Conservation (phyloP, 1,139 yeast genomes). For the Diutina scorzettiae region DNA sequence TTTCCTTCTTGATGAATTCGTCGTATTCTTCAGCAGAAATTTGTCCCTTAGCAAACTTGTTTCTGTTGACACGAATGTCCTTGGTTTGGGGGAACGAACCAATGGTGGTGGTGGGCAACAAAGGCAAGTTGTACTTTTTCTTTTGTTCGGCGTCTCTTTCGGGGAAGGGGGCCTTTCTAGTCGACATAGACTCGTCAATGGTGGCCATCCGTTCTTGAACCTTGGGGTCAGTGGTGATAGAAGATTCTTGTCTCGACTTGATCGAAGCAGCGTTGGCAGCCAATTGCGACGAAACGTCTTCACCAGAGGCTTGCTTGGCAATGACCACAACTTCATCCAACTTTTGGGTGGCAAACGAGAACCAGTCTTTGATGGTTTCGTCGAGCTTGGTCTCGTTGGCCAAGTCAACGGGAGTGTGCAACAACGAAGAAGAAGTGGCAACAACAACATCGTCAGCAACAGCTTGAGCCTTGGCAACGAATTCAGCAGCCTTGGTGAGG, state of each 20-base stretch:
- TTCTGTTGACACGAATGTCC: slow-evolving; percentile 97
- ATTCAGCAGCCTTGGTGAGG: slow-evolving; percentile 71
- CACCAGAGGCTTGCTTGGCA: slow-evolving; percentile 81
- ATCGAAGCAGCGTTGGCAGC: slow-evolving; percentile 81
- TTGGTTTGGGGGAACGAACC: slow-evolving; percentile 99
- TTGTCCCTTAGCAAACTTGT: slow-evolving; percentile 95
- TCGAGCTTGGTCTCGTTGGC: slow-evolving; percentile 83
- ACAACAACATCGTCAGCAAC: slow-evolving; percentile 80
- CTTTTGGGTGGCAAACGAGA: slow-evolving; percentile 97
- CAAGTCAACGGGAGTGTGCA: slow-evolving; percentile 98
- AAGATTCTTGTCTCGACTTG: slow-evolving; percentile 76
- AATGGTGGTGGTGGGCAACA: slow-evolving; percentile 99
- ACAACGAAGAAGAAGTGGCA: slow-evolving; percentile 90
- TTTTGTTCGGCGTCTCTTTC: slow-evolving; percentile 82
- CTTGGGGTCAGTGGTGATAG: slow-evolving; percentile 81
- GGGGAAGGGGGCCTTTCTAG: slow-evolving; percentile 82
- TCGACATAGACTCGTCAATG: slow-evolving; percentile 66
- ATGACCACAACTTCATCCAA: slow-evolving; percentile 80
- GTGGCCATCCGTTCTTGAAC: slow-evolving; percentile 82
- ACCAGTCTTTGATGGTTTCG: slow-evolving; percentile 90
- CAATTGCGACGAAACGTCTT: slow-evolving; percentile 53
- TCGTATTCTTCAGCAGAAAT: slow-evolving; percentile 92
- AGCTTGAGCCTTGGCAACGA: slow-evolving; percentile 71
- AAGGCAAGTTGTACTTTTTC: slow-evolving; percentile 80
- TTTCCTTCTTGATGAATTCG: slow-evolving; percentile 91